Evolutionary conservation across 257 asterid genomes (phyloP).

Genomic region (Misopates orontium): DNA sequence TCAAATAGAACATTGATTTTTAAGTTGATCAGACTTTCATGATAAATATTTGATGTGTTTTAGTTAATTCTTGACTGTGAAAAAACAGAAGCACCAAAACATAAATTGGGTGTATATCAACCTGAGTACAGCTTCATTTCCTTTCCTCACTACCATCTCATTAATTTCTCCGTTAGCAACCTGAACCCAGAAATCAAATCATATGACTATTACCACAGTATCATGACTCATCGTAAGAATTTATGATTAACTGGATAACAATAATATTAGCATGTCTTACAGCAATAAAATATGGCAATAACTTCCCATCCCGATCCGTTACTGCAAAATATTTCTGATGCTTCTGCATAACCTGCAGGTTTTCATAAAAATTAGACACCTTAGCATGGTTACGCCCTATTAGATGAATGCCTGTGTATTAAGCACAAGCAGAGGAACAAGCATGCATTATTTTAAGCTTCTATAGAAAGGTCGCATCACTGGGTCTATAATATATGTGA

Average conservation of each 20-base stretch:
- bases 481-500: neutral
- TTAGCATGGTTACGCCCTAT: constrained; percentile 10
- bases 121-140: constrained; percentile 99
- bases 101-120: constrained; percentile 28
- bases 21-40: constrained; percentile 15
- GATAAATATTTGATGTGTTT: constrained; percentile 19
- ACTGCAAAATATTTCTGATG: constrained; percentile 94
- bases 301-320: constrained; percentile 63
- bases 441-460: constrained; percentile 7
- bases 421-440: constrained; percentile 11
- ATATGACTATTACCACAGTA: constrained; percentile 16
- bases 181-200: constrained; percentile 40
- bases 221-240: constrained; percentile 11
- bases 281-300: constrained; percentile 83
- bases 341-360: constrained; percentile 91
- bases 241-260: constrained; percentile 8
- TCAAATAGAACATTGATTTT: neutral
- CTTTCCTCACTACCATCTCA: constrained; percentile 76
- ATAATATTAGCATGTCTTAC: constrained; percentile 50
- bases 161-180: constrained; percentile 94
- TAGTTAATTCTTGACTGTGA: constrained; percentile 16
- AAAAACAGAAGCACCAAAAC: neutral
- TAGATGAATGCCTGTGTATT: constrained; percentile 9
- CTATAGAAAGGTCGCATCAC: neutral
- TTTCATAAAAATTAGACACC: constrained; percentile 28